Conservation (phyloP, 2,329 filamentous ascomycete species). For the Neopestalotiopsis sp. region DNA sequence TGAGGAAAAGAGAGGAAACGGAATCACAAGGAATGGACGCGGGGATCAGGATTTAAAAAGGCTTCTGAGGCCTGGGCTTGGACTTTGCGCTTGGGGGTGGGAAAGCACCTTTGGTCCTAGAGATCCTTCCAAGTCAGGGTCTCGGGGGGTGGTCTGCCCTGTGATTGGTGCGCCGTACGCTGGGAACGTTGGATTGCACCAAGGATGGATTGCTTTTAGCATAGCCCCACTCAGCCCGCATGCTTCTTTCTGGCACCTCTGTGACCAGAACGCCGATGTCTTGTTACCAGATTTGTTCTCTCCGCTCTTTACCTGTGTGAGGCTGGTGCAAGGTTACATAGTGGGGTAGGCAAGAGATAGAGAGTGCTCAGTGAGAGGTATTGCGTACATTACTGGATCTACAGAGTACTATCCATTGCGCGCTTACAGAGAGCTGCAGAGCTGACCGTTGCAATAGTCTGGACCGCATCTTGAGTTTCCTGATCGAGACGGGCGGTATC, state of each 20-base stretch:
- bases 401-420: too few relatives aligned
- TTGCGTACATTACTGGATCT: too few relatives aligned
- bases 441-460: background rate
- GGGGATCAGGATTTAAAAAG: slow-evolving; percentile 16
- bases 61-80: background rate
- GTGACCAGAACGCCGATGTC: background rate
- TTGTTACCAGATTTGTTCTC: background rate
- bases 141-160: background rate
- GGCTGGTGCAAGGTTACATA: background rate
- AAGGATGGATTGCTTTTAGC: background rate
- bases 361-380: too few relatives aligned
- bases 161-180: background rate
- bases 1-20: slow-evolving; percentile 14
- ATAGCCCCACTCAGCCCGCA: slow-evolving; percentile 7
- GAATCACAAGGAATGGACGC: background rate
- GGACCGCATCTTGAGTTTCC: background rate
- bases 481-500: slow-evolving; percentile 21
- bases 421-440: too few relatives aligned
- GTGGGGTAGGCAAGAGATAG: background rate
- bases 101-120: background rate
- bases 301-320: too few relatives aligned
- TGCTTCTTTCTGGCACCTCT: background rate
- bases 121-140: background rate
- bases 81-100: background rate
- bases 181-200: background rate